These are phyloP conservation scores for Saturnispora zaruensis DNA, from an alignment of 805 yeast genomes.

Conservation along the genomic window DNA sequence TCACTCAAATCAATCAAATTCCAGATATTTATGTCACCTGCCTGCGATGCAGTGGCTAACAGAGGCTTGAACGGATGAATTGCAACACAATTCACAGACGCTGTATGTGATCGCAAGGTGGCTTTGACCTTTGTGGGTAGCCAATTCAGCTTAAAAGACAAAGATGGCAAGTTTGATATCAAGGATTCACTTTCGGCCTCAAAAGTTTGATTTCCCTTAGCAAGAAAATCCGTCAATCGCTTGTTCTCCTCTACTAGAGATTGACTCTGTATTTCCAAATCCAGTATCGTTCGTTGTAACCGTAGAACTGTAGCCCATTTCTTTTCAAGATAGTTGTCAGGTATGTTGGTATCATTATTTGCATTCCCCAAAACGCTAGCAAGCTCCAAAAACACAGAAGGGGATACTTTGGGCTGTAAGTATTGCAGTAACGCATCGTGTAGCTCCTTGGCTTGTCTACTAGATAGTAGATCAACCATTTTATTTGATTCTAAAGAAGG, in stretches of 20 bases:
- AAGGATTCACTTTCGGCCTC: not conserved
- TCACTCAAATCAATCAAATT: constrained; percentile 49
- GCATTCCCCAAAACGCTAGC: not conserved
- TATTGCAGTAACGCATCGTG: constrained; percentile 29
- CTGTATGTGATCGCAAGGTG: constrained; percentile 45
- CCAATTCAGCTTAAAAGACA: constrained; percentile 42
- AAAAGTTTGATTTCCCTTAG: not conserved
- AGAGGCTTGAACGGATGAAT: constrained; percentile 71
- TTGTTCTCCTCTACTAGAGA: constrained; percentile 37
- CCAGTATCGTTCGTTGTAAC: constrained; percentile 64
- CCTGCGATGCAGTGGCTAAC: constrained; percentile 57
- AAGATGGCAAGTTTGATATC: not conserved
- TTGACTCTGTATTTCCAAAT: constrained; percentile 51
- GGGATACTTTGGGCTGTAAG: constrained; percentile 13
- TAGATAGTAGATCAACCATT: constrained; percentile 1
- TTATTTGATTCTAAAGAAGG: not conserved
- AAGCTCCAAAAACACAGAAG: not conserved
- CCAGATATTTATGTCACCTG: constrained; percentile 71
- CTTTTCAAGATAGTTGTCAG: constrained; percentile 42
- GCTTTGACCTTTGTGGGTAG: constrained; percentile 43
- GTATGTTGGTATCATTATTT: constrained; percentile 17
- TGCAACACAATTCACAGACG: constrained; percentile 52
- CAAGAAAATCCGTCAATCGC: constrained; percentile 12
- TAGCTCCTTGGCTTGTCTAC: constrained; percentile 21
- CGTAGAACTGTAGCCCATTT: constrained; percentile 85